Evolutionary conservation across 495 filamentous ascomycete species (phyloP).

Genomic region (Aspergillus asperescens): DNA sequence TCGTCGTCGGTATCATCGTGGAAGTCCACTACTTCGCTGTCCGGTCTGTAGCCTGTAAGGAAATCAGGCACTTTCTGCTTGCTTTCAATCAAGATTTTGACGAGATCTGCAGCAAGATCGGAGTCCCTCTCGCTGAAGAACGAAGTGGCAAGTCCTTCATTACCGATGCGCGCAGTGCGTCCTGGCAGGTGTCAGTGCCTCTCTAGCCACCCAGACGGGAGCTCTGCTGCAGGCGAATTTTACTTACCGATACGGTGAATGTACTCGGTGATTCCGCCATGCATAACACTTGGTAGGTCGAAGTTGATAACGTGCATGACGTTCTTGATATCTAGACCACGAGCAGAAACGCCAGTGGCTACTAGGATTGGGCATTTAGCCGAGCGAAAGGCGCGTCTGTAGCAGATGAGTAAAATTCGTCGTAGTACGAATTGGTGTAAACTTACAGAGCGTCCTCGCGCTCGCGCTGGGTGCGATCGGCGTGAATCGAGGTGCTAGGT

Average conservation of each 20-base stretch:
- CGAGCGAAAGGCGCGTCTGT: conserved; percentile 69
- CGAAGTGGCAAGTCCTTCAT: conserved; percentile 77
- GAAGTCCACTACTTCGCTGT: conserved; percentile 47
- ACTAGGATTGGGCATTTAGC: conserved; percentile 74
- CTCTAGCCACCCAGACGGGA: neutral
- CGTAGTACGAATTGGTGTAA: neutral
- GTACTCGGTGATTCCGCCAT: conserved; percentile 93
- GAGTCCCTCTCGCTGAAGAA: conserved; percentile 77
- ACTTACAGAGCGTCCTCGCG: conserved; percentile 85
- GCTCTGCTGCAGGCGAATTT: neutral
- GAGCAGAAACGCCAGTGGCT: conserved; percentile 76
- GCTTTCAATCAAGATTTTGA: conserved; percentile 74
- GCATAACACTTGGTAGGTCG: conserved; percentile 61
- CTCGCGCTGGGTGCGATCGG: conserved; percentile 82
- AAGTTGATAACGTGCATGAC: conserved; percentile 92
- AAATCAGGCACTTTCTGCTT: conserved; percentile 78
- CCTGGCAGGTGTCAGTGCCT: conserved; percentile 46
- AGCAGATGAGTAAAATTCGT: neutral
- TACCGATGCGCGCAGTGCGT: conserved; percentile 90
- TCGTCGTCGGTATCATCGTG: conserved; percentile 60
- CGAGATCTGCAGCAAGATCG: conserved; percentile 61
- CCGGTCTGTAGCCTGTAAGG: conserved; percentile 57
- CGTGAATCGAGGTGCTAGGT: conserved; percentile 81
- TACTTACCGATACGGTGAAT: conserved; percentile 82
- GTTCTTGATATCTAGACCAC: conserved; percentile 85